These are phyloP conservation scores for Paragyromitra xinjiangensis DNA, from an alignment of 495 filamentous ascomycete species.

Conservation along the genomic window DNA sequence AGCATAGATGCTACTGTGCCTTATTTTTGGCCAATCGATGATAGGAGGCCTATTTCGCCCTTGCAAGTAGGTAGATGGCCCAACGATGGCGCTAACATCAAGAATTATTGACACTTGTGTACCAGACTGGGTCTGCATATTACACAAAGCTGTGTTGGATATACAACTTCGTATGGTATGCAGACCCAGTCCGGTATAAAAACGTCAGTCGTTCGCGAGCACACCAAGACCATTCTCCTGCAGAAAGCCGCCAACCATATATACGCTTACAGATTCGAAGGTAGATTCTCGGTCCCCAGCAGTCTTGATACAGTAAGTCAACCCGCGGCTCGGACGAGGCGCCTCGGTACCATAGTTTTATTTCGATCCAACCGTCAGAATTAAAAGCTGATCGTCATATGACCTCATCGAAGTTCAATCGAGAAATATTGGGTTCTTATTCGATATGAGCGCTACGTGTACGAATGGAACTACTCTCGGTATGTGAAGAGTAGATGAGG, in stretches of 20 bases:
- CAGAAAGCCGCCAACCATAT: not conserved
- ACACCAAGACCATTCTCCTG: not conserved
- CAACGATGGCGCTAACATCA: not conserved
- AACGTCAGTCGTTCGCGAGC: not conserved
- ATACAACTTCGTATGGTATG: not conserved
- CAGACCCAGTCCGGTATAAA: not conserved
- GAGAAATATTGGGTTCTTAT: not conserved
- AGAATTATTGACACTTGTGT: not conserved
- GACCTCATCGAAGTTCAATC: not conserved
- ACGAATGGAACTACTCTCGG: not conserved
- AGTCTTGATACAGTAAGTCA: not conserved
- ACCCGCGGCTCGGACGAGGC: not conserved
- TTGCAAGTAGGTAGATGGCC: not conserved
- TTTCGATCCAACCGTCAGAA: not conserved
- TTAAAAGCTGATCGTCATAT: not conserved
- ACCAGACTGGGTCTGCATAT: not conserved
- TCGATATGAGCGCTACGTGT: slow-evolving; percentile 4
- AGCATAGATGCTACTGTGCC: not conserved
- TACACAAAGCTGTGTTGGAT: not conserved
- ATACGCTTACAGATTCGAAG: not conserved
- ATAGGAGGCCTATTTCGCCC: not conserved
- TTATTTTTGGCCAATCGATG: not conserved
- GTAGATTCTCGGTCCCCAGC: not conserved
- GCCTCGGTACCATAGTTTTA: not conserved
- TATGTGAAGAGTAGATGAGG: slow-evolving; percentile 1